A percentile compares a stretch with the other conserved stretches of the same genome.
These are phyloP conservation scores for Beauveria australis DNA, from an alignment of 2,329 filamentous ascomycete genomes.

Conservation along the genomic window DNA sequence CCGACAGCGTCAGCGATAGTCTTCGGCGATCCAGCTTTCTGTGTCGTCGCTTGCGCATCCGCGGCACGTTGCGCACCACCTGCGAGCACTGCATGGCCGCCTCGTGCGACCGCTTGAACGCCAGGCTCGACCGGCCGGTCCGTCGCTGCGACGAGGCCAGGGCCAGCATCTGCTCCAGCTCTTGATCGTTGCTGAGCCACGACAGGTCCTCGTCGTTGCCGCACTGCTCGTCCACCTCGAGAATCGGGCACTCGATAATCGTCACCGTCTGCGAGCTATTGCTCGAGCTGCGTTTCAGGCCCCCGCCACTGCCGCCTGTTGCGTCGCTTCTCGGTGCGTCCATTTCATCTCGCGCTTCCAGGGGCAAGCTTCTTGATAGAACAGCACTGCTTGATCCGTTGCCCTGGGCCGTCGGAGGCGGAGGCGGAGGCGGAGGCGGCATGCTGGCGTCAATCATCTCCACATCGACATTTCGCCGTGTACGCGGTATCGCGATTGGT, in stretches of 20 bases:
- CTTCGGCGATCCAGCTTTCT: conserved; percentile 9
- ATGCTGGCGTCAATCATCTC: conserved; percentile 6
- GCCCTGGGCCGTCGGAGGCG: not conserved
- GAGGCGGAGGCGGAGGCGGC: not conserved
- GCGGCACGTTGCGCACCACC: conserved; percentile 16
- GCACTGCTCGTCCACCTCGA: conserved; percentile 23
- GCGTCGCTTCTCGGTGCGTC: not conserved
- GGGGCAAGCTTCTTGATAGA: not conserved
- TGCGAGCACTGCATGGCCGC: conserved; percentile 15
- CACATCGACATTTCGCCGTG: not conserved
- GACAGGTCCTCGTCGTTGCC: conserved; percentile 19
- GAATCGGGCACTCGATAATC: conserved; percentile 1
- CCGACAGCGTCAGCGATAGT: conserved; percentile 3
- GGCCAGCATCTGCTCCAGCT: conserved; percentile 1
- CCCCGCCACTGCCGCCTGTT: not conserved
- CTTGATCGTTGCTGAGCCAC: conserved; percentile 17
- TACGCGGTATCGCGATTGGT: not conserved
- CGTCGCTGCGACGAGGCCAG: not conserved
- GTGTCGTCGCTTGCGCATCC: conserved; percentile 15
- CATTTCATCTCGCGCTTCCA: not conserved
- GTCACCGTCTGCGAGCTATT: conserved; percentile 3
- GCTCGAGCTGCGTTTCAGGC: not conserved
- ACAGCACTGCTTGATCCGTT: not conserved
- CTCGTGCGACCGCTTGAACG: conserved; percentile 15
- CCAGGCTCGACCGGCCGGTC: not conserved